Percentiles rank a stretch among this genome's conserved stretches.
phyloP scores from a whole-genome alignment of 2,329 filamentous ascomycete species.

The Elsinoe batatas region DNA sequence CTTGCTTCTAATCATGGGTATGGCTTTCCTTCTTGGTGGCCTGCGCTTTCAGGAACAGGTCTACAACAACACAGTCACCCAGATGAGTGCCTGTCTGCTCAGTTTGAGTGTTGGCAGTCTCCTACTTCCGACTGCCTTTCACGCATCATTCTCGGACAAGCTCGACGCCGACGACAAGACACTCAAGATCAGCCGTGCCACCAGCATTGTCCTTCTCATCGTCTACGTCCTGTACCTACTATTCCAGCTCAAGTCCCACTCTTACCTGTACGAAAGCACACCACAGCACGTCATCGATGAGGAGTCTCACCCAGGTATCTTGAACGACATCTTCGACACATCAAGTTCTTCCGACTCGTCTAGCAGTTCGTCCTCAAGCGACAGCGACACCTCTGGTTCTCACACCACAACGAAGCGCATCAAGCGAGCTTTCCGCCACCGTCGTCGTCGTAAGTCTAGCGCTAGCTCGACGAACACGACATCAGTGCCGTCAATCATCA shows the following conservation, averaged over 20 bases:
- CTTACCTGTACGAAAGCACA: constrained; percentile 85
- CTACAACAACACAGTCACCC: constrained; percentile 90
- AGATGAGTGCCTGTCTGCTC: constrained; percentile 90
- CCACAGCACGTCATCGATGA: constrained; percentile 89
- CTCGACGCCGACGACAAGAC: constrained; percentile 57
- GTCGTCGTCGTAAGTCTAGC: constrained; percentile 68
- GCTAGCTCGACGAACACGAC: constrained; percentile 55
- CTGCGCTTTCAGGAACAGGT: constrained; percentile 85
- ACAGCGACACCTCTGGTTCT: constrained; percentile 60
- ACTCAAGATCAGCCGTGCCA: constrained; percentile 78
- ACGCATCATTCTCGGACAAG: constrained; percentile 60
- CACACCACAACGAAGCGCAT: constrained; percentile 66
- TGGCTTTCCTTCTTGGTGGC: constrained; percentile 82
- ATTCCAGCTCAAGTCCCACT: constrained; percentile 85
- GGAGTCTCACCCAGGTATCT: constrained; percentile 74
- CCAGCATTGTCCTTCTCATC: constrained; percentile 72
- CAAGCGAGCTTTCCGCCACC: constrained; percentile 61
- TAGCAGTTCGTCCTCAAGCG: constrained; percentile 40
- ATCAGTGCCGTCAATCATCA: constrained; percentile 35
- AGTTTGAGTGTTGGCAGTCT: constrained; percentile 86
- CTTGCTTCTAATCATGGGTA: constrained; percentile 77
- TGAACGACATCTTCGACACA: constrained; percentile 70
- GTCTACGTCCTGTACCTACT: constrained; percentile 77
- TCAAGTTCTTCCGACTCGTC: constrained; percentile 48
- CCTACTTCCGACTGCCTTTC: constrained; percentile 77